Conservation (phyloP, 2,329 filamentous ascomycete genomes). For the Aspergillus sp. region DNA sequence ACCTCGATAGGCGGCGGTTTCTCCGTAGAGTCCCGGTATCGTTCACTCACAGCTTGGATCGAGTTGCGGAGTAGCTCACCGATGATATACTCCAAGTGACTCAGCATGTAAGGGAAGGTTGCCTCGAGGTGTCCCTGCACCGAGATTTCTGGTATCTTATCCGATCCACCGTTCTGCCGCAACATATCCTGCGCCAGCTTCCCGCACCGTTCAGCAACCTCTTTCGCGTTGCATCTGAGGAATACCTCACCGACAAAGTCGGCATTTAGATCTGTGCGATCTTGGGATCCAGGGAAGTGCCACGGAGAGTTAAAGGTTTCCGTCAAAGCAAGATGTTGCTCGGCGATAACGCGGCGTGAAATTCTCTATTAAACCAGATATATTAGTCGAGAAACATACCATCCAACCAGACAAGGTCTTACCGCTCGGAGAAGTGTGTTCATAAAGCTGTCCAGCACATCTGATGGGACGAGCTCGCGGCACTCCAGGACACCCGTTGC, state of each 20-base stretch:
- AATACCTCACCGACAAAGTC: slow-evolving; percentile 97
- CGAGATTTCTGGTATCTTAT: slow-evolving; percentile 75
- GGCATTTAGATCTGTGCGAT: slow-evolving; percentile 61
- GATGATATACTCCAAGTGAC: slow-evolving; percentile 94
- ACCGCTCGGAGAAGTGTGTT: slow-evolving; percentile 88
- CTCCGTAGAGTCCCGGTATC: slow-evolving; percentile 53
- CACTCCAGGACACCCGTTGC: slow-evolving; percentile 94
- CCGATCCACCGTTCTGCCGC: slow-evolving; percentile 70
- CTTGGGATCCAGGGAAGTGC: slow-evolving; percentile 79
- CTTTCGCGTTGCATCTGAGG: slow-evolving; percentile 84
- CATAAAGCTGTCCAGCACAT: slow-evolving; percentile 90
- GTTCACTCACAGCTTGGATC: slow-evolving; percentile 86
- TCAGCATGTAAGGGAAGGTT: slow-evolving; percentile 94
- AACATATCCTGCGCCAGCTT: slow-evolving; percentile 73
- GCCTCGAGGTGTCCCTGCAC: slow-evolving; percentile 84
- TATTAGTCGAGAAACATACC: slow-evolving; percentile 16
- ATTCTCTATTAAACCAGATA: slow-evolving; percentile 65
- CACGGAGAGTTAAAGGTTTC: slow-evolving; percentile 90
- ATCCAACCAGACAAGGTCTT: slow-evolving; percentile 34
- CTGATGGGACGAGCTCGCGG: slow-evolving; percentile 74
- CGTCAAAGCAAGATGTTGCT: slow-evolving; percentile 92
- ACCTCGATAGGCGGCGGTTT: slow-evolving; percentile 84
- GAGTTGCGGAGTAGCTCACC: slow-evolving; percentile 94
- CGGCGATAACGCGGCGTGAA: slow-evolving; percentile 91
- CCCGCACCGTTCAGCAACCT: slow-evolving; percentile 83